A percentile compares a stretch with the other conserved stretches of the same genome.
phyloP scores from a whole-genome alignment of 2,329 filamentous ascomycete genomes.

The Aspergillus costaricaensis region DNA sequence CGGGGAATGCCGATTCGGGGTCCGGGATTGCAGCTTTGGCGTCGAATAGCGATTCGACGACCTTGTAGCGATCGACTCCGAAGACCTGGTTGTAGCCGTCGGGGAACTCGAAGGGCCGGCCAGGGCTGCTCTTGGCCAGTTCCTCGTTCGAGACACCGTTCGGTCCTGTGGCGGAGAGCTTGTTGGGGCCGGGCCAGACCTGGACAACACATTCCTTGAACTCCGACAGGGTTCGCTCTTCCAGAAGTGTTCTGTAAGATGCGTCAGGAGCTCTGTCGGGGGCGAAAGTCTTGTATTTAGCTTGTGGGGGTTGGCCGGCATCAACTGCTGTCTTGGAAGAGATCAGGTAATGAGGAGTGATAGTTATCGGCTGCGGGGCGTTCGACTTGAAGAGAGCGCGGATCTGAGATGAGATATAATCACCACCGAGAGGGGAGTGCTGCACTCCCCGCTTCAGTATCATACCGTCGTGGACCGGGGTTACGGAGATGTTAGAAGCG shows the following conservation, averaged over 20 bases:
- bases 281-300: slow-evolving; percentile 70
- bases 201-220: slow-evolving; percentile 98
- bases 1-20: slow-evolving; percentile 47
- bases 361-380: slow-evolving; percentile 67
- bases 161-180: slow-evolving; percentile 56
- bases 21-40: slow-evolving; percentile 69
- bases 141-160: slow-evolving; percentile 70
- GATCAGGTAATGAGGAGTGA: slow-evolving; percentile 85
- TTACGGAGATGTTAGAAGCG: slow-evolving; percentile 83
- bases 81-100: slow-evolving; percentile 97
- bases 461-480: slow-evolving; percentile 91
- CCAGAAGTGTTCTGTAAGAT: slow-evolving; percentile 80
- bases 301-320: slow-evolving; percentile 76
- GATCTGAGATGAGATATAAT: slow-evolving; percentile 88
- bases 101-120: slow-evolving; percentile 93
- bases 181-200: slow-evolving; percentile 80
- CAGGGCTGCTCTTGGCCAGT: slow-evolving; percentile 68
- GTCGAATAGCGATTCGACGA: slow-evolving; percentile 89
- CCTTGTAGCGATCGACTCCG: slow-evolving; percentile 80
- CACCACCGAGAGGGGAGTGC: slow-evolving; percentile 79
- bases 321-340: slow-evolving; percentile 87
- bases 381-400: slow-evolving; percentile 74
- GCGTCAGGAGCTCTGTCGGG: slow-evolving; percentile 58
- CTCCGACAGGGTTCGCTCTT: slow-evolving; percentile 89
- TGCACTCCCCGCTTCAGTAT: slow-evolving; percentile 88